A percentile compares a stretch with the other conserved stretches of the same genome.
Conservation (phyloP, 2,329 filamentous ascomycete genomes). For the Aureobasidium sp. region DNA sequence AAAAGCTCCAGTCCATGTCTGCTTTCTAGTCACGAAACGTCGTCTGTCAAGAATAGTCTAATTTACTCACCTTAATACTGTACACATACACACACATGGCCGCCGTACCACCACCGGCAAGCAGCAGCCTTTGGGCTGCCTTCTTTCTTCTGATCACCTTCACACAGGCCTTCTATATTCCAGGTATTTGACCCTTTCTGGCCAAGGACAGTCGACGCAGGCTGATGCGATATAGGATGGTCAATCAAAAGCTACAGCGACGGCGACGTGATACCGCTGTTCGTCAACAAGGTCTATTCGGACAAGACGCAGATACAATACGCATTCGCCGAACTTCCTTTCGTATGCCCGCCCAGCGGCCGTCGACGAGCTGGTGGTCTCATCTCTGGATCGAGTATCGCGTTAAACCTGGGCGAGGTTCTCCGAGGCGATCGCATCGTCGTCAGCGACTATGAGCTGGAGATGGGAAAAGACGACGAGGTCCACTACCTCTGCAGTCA, state of each 20-base stretch:
- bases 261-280: slow-evolving; percentile 68
- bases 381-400: slow-evolving; percentile 66
- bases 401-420: slow-evolving; percentile 78
- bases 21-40: background rate
- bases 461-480: slow-evolving; percentile 65
- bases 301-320: slow-evolving; percentile 86
- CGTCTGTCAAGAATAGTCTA: background rate
- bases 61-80: background rate
- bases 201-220: background rate
- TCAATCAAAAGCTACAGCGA: slow-evolving; percentile 73
- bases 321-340: slow-evolving; percentile 81
- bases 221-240: slow-evolving; percentile 49
- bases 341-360: slow-evolving; percentile 72
- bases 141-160: slow-evolving; percentile 40
- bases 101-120: slow-evolving; percentile 31
- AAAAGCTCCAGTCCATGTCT: background rate
- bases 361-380: slow-evolving; percentile 56
- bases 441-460: slow-evolving; percentile 72
- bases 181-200: slow-evolving; percentile 47
- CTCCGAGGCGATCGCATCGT: slow-evolving; percentile 79
- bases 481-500: slow-evolving; percentile 65
- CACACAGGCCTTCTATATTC: slow-evolving; percentile 70
- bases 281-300: slow-evolving; percentile 87
- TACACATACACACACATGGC: slow-evolving; percentile 24
- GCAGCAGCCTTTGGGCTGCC: slow-evolving; percentile 38